phyloP scores from a whole-genome alignment of 176 grass and related monocot species.

The Lolium perenne region DNA sequence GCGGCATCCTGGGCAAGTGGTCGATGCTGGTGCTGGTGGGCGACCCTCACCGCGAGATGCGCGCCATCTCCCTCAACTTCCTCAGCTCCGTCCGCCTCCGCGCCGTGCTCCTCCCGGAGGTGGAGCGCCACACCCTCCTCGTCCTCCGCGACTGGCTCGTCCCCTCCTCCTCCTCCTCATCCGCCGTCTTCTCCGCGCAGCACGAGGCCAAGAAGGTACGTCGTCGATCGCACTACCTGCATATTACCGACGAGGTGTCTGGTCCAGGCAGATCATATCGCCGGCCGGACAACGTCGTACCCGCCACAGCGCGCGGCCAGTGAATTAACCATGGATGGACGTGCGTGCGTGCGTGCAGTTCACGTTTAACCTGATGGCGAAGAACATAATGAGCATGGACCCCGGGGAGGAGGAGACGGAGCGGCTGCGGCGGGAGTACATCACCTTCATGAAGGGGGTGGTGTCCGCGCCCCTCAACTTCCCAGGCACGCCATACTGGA shows the following conservation, averaged over 20 bases:
- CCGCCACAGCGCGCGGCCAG: background rate
- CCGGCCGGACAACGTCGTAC: background rate
- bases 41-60: constrained; percentile 81
- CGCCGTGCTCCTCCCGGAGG: constrained; percentile 71
- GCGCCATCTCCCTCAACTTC: constrained; percentile 91
- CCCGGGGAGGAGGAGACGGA: constrained; percentile 79
- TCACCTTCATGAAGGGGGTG: constrained; percentile 98
- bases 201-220: constrained; percentile 92
- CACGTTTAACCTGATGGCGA: constrained; percentile 98
- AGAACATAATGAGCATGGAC: constrained; percentile 98
- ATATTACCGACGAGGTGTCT: no score
- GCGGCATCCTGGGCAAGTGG: constrained; percentile 91
- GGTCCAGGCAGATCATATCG: no score
- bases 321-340: constrained; percentile 3
- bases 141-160: constrained; percentile 64
- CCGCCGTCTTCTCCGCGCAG: constrained; percentile 73
- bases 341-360: constrained; percentile 57
- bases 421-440: constrained; percentile 78
- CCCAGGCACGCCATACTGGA: constrained; percentile 90
- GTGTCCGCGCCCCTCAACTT: constrained; percentile 91
- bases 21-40: constrained; percentile 86
- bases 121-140: constrained; percentile 76
- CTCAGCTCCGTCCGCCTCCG: constrained; percentile 82
- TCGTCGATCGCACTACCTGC: no score
- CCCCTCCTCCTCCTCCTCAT: background rate